phyloP scores from a whole-genome alignment of 2,329 filamentous ascomycete genomes.

The Fusarium cyanostomum region DNA sequence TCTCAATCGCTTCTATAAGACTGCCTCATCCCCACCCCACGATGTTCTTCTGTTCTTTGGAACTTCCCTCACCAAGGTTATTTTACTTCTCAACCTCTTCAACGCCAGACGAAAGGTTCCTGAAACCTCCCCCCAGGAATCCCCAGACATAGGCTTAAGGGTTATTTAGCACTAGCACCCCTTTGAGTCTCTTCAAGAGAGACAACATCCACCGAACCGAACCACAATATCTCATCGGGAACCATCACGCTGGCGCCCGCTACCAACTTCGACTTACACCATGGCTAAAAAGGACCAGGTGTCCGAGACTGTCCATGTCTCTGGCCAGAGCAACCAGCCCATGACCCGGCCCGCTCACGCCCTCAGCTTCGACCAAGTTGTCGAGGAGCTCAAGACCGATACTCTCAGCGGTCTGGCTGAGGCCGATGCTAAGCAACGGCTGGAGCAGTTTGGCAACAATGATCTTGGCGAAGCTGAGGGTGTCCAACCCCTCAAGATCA shows the following conservation, averaged over 20 bases:
- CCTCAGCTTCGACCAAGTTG: conserved; percentile 58
- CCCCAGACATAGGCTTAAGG: conserved; percentile 33
- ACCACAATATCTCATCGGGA: neutral
- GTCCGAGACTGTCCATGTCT: conserved; percentile 40
- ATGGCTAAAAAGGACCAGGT: conserved; percentile 38
- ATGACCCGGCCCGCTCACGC: conserved; percentile 68
- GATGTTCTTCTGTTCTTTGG: conserved; percentile 9
- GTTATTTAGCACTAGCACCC: conserved; percentile 1
- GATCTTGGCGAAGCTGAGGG: conserved; percentile 59
- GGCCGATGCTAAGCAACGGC: conserved; percentile 59
- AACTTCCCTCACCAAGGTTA: conserved; percentile 25
- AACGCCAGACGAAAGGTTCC: conserved; percentile 37
- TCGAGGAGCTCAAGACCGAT: conserved; percentile 62
- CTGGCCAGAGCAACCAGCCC: conserved; percentile 48
- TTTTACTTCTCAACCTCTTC: conserved; percentile 25
- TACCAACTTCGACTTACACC: conserved; percentile 19
- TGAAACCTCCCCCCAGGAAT: conserved; percentile 33
- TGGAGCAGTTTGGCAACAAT: conserved; percentile 66
- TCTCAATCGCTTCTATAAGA: conserved; percentile 38
- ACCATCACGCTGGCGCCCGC: conserved; percentile 26
- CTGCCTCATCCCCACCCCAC: conserved; percentile 30
- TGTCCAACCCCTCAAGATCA: conserved; percentile 66
- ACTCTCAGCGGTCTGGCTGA: conserved; percentile 63
- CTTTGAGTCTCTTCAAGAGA: conserved; percentile 10
- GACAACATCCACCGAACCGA: conserved; percentile 8